These are phyloP conservation scores for Chaetomium fimeti DNA, from an alignment of 495 filamentous ascomycete species.

Conservation along the genomic window DNA sequence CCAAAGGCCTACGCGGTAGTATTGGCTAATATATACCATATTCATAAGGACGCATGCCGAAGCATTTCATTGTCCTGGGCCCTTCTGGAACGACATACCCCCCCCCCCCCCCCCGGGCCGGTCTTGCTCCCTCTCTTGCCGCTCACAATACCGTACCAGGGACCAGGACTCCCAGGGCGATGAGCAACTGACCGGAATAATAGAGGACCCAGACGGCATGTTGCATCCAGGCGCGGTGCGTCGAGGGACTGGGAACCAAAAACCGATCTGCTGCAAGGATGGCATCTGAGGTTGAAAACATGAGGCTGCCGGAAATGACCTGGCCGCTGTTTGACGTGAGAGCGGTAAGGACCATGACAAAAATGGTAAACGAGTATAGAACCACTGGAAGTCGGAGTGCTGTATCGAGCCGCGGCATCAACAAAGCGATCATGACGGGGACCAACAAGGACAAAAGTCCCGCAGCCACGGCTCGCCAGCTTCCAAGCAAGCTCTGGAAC, in stretches of 20 bases:
- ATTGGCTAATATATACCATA: too few relatives aligned
- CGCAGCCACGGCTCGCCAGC: conserved; percentile 15
- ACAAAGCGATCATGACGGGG: conserved; percentile 20
- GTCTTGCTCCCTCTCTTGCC: too few relatives aligned
- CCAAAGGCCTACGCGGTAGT: too few relatives aligned
- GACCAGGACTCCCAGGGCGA: conserved; percentile 27
- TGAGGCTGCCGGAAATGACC: conserved; percentile 25
- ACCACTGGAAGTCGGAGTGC: conserved; percentile 52
- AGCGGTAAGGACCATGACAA: conserved; percentile 36
- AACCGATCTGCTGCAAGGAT: conserved; percentile 32
- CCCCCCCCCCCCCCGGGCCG: too few relatives aligned
- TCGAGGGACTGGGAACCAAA: conserved; percentile 17
- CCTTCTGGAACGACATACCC: too few relatives aligned
- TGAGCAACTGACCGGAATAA: conserved; percentile 35
- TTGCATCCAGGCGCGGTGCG: conserved; percentile 28
- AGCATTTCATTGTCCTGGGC: too few relatives aligned
- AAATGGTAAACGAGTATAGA: conserved; percentile 52
- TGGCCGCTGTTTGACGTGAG: conserved; percentile 22
- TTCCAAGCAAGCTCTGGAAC: background rate
- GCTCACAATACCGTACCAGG: too few relatives aligned
- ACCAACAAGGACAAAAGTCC: conserved; percentile 9
- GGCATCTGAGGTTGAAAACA: conserved; percentile 33
- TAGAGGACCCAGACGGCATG: conserved; percentile 34
- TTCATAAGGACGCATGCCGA: too few relatives aligned
- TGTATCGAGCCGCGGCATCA: conserved; percentile 28